Evolutionary conservation across 129 eudicot species (phyloP), one percentile per base, ranked within the genome.

Genomic region (Arctium minus): DNA sequence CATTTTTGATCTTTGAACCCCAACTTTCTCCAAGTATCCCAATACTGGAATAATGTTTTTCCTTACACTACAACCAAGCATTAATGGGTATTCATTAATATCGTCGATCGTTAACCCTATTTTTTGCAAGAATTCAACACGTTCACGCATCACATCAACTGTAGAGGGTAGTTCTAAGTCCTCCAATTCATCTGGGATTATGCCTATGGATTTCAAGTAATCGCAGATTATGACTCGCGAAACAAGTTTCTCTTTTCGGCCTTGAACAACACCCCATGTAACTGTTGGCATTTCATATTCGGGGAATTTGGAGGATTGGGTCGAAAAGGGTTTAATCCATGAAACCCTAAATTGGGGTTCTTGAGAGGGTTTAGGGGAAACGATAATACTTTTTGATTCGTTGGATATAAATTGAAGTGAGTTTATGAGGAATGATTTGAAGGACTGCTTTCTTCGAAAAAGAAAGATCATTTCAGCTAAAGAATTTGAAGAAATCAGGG

Each of bases 211-310:
- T 85, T 89, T 91, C 18, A 91, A 76, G 80, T 85, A 89, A 86
- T 91, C 96, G 30, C 82, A 89, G 9, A 91, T 89, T 67, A 91
- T 91, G 1, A 91, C 96, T 32, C 92, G 80, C 0, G 96, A 91
- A 1, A 91, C 96, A 2, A 91, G 87, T 35, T 88, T 91, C 12
- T 91, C 96, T 73, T 89, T 91, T 22, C 96, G 75, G n/a, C 96
- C 96, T 82, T 89, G 96, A 46, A 91, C 96, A 7, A 91, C 91
- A 32, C 91, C 96, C 96, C 96, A 91, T 3, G 96, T 91, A 33
- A 91, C 96, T 4, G 96, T 81, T 10, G 96, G 96, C 96, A 91
- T 91, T 85, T 91, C 93, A 83, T 91, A 91, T 74, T 91, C 96
- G 6, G 96, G 93, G 35, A 91, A 89, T 44, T 87, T 89, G 38